Percentiles rank a stretch among this genome's conserved stretches.
These are phyloP conservation scores for Hortiboletus rubellus DNA, from an alignment of 1,284 basidiomycete genomes.

Conservation along the genomic window DNA sequence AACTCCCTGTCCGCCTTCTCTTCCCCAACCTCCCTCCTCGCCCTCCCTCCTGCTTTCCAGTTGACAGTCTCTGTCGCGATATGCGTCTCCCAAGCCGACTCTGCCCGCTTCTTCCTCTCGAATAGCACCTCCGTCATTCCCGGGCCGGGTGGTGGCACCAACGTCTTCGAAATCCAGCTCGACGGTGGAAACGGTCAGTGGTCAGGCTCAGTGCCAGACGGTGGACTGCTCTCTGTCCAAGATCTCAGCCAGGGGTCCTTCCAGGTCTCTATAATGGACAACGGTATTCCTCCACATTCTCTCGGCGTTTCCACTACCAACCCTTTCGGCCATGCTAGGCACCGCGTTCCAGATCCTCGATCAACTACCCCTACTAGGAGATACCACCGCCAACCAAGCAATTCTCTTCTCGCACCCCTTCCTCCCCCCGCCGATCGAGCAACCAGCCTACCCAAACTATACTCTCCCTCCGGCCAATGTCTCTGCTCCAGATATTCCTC, in stretches of 20 bases:
- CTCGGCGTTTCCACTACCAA: conserved; percentile 1
- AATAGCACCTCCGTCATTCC: conserved; percentile 52
- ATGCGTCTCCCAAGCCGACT: conserved; percentile 43
- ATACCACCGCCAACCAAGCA: conserved; percentile 73
- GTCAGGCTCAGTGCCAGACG: conserved; percentile 46
- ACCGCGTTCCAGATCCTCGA: conserved; percentile 46
- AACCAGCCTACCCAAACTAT: conserved; percentile 78
- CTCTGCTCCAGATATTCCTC: conserved; percentile 43
- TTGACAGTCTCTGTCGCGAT: conserved; percentile 60
- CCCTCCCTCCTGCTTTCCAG: conserved; percentile 41
- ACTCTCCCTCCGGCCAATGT: conserved; percentile 65
- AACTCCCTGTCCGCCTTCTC: conserved; percentile 38
- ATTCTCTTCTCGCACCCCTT: conserved; percentile 77
- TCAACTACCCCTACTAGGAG: conserved; percentile 63
- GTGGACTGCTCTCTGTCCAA: conserved; percentile 53
- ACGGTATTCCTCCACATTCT: conserved; percentile 40
- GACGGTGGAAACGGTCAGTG: conserved; percentile 58
- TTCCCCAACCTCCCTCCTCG: conserved; percentile 35
- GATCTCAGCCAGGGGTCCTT: conserved; percentile 44
- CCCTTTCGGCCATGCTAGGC: not conserved
- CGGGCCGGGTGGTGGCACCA: conserved; percentile 40
- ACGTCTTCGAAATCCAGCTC: conserved; percentile 53
- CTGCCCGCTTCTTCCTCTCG: conserved; percentile 54
- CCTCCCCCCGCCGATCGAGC: conserved; percentile 28
- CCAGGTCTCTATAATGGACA: conserved; percentile 58